Conservation (phyloP, 2,329 filamentous ascomycete genomes). For the Hypoxylon sp. region DNA sequence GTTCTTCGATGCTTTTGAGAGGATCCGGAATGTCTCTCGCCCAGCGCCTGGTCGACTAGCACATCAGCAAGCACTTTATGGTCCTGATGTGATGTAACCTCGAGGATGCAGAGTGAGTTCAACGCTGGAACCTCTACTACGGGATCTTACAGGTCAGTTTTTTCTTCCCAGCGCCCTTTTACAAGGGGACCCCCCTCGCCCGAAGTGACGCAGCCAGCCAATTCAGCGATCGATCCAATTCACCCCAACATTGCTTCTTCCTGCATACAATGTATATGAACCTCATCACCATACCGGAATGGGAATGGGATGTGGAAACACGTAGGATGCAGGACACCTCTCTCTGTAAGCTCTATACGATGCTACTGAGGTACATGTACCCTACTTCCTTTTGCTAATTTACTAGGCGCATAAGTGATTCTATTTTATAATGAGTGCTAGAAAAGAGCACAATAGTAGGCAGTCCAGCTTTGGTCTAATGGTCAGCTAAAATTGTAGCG, state of each 20-base stretch:
- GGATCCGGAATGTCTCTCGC: constrained; percentile 31
- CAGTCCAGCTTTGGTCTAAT: constrained; percentile 19
- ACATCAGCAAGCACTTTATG: constrained; percentile 23
- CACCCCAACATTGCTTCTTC: constrained; percentile 16
- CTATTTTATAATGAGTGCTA: too few relatives aligned
- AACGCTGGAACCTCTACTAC: constrained; percentile 30
- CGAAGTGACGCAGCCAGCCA: constrained; percentile 41
- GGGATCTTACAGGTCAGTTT: constrained; percentile 40
- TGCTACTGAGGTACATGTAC: constrained; percentile 29
- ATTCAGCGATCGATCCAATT: constrained; percentile 36
- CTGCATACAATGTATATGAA: too few relatives aligned
- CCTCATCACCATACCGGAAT: too few relatives aligned
- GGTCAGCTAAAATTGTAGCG: constrained; percentile 22
- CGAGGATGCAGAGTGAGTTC: constrained; percentile 31
- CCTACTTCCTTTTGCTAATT: too few relatives aligned
- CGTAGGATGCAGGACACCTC: constrained; percentile 7
- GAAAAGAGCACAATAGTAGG: too few relatives aligned
- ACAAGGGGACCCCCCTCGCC: constrained; percentile 31
- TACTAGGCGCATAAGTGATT: too few relatives aligned
- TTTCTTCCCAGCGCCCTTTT: constrained; percentile 20
- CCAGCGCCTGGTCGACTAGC: constrained; percentile 18
- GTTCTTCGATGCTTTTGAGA: too few relatives aligned
- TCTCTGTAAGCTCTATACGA: constrained; percentile 22
- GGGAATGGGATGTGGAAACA: constrained; percentile 21
- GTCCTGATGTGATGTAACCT: constrained; percentile 34